Evolutionary conservation across 495 filamentous ascomycete genomes (phyloP).

Genomic region (Tuber aestivum): DNA sequence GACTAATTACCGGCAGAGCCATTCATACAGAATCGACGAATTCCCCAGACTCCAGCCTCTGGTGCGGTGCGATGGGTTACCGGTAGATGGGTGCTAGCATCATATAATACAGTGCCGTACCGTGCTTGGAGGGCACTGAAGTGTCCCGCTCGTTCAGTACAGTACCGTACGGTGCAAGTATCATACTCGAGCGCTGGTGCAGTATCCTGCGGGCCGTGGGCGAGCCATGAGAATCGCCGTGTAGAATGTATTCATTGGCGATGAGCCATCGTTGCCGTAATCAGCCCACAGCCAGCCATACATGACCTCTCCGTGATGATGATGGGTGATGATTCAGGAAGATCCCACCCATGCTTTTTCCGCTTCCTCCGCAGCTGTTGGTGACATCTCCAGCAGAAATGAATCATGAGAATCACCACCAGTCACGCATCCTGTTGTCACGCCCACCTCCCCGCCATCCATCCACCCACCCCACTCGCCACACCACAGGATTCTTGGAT

Average conservation of each 20-base stretch:
- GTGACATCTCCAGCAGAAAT: neutral
- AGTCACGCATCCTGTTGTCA: neutral
- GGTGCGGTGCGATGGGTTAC: neutral
- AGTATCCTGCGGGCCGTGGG: neutral
- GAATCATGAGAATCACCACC: neutral
- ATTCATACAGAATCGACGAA: neutral
- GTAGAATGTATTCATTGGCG: constrained; percentile 2
- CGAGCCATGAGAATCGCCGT: neutral
- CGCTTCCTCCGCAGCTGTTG: neutral
- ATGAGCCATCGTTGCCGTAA: neutral
- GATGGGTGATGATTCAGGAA: neutral
- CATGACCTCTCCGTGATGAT: neutral
- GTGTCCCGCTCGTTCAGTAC: too few species aligned
- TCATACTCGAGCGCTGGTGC: too few species aligned
- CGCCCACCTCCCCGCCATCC: neutral
- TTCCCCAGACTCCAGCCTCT: neutral
- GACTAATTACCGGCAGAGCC: neutral
- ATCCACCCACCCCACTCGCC: neutral
- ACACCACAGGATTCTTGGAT: neutral
- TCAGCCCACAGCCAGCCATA: neutral
- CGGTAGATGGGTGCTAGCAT: too few species aligned
- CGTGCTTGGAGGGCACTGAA: too few species aligned
- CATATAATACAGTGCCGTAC: neutral
- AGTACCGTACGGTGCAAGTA: neutral
- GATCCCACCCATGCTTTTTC: neutral